Base-by-base conservation (phyloP, 164 flowering plant species). In the Echeveria elegans region DNA sequence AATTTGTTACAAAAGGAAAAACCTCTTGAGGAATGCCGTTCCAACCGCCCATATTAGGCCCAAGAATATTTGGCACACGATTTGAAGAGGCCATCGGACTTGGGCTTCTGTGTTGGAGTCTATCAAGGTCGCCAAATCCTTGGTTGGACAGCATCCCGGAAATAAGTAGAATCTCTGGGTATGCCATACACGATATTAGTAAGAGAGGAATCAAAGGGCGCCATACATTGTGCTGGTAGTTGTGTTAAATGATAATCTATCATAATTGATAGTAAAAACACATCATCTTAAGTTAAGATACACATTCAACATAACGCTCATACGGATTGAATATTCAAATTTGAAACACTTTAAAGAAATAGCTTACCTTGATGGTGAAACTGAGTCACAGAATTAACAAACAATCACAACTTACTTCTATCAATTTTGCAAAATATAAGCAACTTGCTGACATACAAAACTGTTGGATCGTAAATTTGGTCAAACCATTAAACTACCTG, bases 81-180 rank as follows among this genome's bases (percentile, higher is more conserved):
- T 85, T 87, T 64, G 96, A 80, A 66, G 97, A 87, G 70, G 90
- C 82, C 96, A 93, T 84, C 32, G 96, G 97, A 69, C 97, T 89
- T 23, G 97, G 98, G 74, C 98, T 91, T 76, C 96, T 83, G 72
- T 90, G 96, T 67, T 87, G 87, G 69, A 88, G 70, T 72, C 92
- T 81, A 67, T 94, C 98, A 66, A 81, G 78, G 63, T 94, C 97
- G 67, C 83, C 80, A 72, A 84, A 87, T n/a, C 90, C 91, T 74
- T 83, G 93, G 80, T 82, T 91, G 78, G 96, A 81, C 77, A 84
- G 75, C 87, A 87, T 81, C 30, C 88, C 88, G 29, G 98, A 85
- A 59, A 94, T 85, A 67, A 90, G 78, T 66, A 89, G 71, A 65
- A 94, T 94, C 74, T 94, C 98, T 94, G 88, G 36, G 37, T 18